Percentiles rank a stretch among this genome's conserved stretches.
Evolutionary conservation across 1,284 basidiomycete species (phyloP).

Genomic region (Boletus austroedulis): DNA sequence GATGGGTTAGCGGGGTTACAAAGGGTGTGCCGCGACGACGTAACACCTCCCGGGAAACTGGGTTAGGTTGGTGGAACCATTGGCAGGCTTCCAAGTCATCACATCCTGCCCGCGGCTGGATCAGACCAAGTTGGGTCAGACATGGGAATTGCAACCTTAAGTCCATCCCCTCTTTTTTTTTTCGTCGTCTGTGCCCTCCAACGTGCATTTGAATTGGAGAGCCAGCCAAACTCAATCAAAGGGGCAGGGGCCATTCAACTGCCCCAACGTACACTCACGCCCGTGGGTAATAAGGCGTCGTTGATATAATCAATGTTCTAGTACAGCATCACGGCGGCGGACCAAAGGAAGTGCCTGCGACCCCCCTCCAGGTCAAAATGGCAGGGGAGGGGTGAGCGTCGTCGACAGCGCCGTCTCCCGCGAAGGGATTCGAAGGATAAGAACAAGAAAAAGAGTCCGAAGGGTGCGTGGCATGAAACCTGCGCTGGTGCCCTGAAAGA

Average conservation of each 20-base stretch:
- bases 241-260: no score
- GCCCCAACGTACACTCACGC: no score
- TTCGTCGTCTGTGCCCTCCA: neutral
- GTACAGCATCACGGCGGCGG: no score
- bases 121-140: neutral
- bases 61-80: no score
- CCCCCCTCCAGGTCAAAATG: neutral
- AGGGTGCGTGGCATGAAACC: slow-evolving; percentile 5
- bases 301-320: no score
- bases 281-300: no score
- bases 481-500: neutral
- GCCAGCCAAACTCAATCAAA: slow-evolving; percentile 19
- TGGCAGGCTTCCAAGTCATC: neutral
- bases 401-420: slow-evolving; percentile 12
- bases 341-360: no score
- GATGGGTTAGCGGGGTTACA: neutral
- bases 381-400: neutral
- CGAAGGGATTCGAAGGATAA: slow-evolving; percentile 12
- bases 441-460: neutral
- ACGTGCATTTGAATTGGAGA: slow-evolving; percentile 17
- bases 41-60: neutral
- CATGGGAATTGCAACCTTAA: neutral
- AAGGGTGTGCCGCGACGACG: neutral
- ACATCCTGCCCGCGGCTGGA: neutral
- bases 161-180: neutral